Evolutionary conservation across 176 grass and related monocot genomes (phyloP), one percentile per base, ranked within the genome.

Genomic region (Aegilops bicornis): DNA sequence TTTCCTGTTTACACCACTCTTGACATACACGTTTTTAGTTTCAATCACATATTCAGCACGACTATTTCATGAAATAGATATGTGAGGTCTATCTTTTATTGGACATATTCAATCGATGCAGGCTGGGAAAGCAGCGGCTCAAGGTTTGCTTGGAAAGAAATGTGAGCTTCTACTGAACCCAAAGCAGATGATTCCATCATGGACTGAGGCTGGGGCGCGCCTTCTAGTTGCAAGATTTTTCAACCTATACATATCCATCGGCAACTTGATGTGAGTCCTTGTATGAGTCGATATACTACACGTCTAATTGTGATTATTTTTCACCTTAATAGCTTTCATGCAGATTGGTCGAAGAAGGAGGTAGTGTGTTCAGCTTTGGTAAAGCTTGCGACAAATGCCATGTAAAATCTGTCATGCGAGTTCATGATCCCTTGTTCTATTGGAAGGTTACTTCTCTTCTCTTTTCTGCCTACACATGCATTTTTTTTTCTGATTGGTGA

Each of bases 101-200:
- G 19, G 9, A 72, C 69, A 40, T 71, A 23, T 72, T 72, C 0
- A 40, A 42, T 72, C 10, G 10, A 42, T 42, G 10, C 5, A 72
- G 69, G 2, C 20, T 42, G 69, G 69, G 69, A 72, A 36, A 69
- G 66, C 66, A 22, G 66, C 32, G 22, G 32, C 32, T 69, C 66
- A 69, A 37, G 32, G 66, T 22, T 36, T 69, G 32, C 66, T 69
- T 69, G 66, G 66, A 69, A 69, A 69, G 66, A 69, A 69, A 69
- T 69, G 32, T 69, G 66, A 69, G 32, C 32, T 69, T 69, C 32
- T 69, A 17, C 8, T 69, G 17, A 69, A 37, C 17, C 31, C 16
- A 22, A 36, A 69, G 17, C 17, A 69, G 66, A 69, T 69, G 31
- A 36, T 69, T 72, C 22, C 69, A 72, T 72, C 69, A 72, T 72